A percentile compares a stretch with the other conserved stretches of the same genome.
Conservation (phyloP, 345 rosid genomes). For the Eucalyptus rudis region DNA sequence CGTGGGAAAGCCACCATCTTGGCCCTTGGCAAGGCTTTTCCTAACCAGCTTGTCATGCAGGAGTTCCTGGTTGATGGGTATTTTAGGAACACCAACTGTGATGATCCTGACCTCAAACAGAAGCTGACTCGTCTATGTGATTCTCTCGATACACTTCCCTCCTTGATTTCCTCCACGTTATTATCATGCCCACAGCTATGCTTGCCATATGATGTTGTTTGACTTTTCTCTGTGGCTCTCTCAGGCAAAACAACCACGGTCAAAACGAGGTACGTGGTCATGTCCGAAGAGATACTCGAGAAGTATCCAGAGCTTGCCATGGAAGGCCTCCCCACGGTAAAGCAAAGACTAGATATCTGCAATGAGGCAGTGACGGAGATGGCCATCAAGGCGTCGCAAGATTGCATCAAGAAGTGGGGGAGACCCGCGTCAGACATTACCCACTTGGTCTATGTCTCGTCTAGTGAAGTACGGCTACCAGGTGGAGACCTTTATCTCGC, state of each 20-base stretch:
- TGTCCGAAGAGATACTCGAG: conserved; percentile 85
- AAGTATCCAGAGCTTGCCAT: conserved; percentile 77
- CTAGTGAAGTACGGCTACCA: conserved; percentile 90
- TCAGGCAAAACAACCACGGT: conserved; percentile 94
- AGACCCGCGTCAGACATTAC: conserved; percentile 65
- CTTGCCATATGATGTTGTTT: background rate
- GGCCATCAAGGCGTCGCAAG: conserved; percentile 79
- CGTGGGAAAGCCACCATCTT: conserved; percentile 76
- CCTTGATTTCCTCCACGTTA: background rate
- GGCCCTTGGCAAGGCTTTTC: conserved; percentile 89
- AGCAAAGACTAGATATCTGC: conserved; percentile 68
- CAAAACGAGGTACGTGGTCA: conserved; percentile 88
- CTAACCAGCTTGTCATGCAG: conserved; percentile 95
- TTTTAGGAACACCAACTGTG: conserved; percentile 80
- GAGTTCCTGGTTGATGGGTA: conserved; percentile 88
- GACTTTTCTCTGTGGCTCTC: background rate
- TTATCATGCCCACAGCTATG: background rate
- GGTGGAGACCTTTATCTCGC: conserved; percentile 86
- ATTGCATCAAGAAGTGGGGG: conserved; percentile 83
- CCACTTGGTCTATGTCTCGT: conserved; percentile 93
- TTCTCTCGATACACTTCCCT: background rate
- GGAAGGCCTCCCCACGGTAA: conserved; percentile 81
- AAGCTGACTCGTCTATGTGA: conserved; percentile 88
- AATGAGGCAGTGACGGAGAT: conserved; percentile 75
- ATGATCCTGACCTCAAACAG: conserved; percentile 81